Percentiles rank a stretch among this genome's conserved stretches.
Conservation (phyloP, 169 alveolate genomes). For the Cryptosporidium sp. region DNA sequence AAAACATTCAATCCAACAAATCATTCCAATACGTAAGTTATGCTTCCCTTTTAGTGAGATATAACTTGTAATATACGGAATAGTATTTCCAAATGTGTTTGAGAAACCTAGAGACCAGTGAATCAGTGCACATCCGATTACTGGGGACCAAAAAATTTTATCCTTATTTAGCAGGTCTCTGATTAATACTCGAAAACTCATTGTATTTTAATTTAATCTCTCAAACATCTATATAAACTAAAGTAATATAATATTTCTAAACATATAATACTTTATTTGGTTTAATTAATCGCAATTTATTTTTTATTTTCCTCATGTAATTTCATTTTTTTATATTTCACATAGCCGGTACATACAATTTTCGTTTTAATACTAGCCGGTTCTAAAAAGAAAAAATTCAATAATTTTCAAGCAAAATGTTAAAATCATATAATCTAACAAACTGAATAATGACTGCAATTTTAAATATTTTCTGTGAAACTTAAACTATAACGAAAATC, state of each 20-base stretch:
- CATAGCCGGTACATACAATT: background rate
- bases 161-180: background rate
- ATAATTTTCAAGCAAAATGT: background rate
- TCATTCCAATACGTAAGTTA: background rate
- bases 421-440: background rate
- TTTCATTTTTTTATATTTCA: background rate
- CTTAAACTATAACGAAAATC: background rate
- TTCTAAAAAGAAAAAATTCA: background rate
- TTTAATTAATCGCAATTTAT: background rate
- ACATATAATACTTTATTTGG: background rate
- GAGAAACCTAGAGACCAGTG: slow-evolving; percentile 74
- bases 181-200: background rate
- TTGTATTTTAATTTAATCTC: background rate
- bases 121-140: slow-evolving; percentile 50
- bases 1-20: slow-evolving; percentile 64
- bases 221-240: background rate
- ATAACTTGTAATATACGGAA: slow-evolving; percentile 69
- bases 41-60: slow-evolving; percentile 26
- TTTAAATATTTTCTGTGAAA: background rate
- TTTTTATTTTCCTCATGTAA: background rate
- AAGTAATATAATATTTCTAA: background rate
- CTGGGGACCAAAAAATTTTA: slow-evolving; percentile 32
- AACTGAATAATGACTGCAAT: background rate
- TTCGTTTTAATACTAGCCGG: background rate
- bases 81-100: slow-evolving; percentile 46